A percentile compares a stretch with the other conserved stretches of the same genome.
These are phyloP conservation scores for Baorangia bicolor DNA, from an alignment of 768 basidiomycete species.

Conservation along the genomic window DNA sequence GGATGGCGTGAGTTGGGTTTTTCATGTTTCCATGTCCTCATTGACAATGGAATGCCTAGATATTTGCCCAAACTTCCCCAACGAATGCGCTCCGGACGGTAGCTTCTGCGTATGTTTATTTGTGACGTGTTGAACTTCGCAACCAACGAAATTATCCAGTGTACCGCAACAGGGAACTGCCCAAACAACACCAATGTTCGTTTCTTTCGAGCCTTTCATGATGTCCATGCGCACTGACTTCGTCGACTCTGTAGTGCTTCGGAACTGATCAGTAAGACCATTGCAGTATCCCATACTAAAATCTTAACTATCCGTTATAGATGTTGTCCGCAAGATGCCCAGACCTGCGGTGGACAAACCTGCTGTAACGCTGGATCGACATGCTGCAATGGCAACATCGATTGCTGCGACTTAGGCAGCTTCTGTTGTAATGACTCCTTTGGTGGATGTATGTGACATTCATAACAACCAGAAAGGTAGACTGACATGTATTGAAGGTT, in stretches of 20 bases:
- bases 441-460: conserved; percentile 22
- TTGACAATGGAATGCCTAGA: conserved; percentile 6
- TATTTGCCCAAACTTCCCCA: conserved; percentile 19
- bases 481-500: conserved; percentile 17
- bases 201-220: neutral
- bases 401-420: conserved; percentile 12
- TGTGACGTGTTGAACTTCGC: too few relatives aligned
- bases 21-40: neutral
- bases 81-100: conserved; percentile 16
- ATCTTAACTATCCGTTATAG: neutral
- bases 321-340: conserved; percentile 15
- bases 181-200: conserved; percentile 17
- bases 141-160: conserved; percentile 8
- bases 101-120: conserved; percentile 18
- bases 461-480: neutral
- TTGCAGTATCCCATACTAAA: neutral
- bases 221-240: neutral
- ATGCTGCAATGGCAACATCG: conserved; percentile 7
- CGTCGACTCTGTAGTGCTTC: conserved; percentile 7
- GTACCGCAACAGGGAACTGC: conserved; percentile 3
- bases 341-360: conserved; percentile 11
- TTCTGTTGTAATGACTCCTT: conserved; percentile 22
- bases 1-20: conserved; percentile 13
- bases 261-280: conserved; percentile 3
- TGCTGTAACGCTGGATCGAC: conserved; percentile 12